Evolutionary conservation across 2,329 filamentous ascomycete genomes (phyloP).

Genomic region (Volutella citrinella): DNA sequence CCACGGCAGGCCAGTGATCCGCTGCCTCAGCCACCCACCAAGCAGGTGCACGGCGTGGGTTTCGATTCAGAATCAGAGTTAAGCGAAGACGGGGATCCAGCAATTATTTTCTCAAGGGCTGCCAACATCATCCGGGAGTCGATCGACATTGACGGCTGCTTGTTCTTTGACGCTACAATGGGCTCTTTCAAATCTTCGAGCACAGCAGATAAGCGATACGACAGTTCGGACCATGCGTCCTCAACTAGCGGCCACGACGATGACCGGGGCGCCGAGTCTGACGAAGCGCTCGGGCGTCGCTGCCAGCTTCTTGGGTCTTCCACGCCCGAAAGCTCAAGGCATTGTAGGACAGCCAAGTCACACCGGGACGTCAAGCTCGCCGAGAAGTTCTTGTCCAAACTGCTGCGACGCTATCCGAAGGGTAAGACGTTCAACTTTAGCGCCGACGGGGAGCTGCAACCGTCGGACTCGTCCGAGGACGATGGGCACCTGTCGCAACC

Average conservation of each 20-base stretch:
- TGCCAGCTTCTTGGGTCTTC: constrained; percentile 40
- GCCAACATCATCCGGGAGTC: constrained; percentile 41
- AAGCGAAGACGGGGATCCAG: too few relatives aligned
- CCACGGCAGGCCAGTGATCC: not conserved
- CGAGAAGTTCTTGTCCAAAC: constrained; percentile 36
- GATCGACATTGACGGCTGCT: constrained; percentile 37
- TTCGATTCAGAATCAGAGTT: not conserved
- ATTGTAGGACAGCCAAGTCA: constrained; percentile 24
- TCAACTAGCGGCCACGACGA: constrained; percentile 22
- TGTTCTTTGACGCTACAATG: constrained; percentile 33
- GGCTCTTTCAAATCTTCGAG: constrained; percentile 11
- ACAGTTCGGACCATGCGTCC: too few relatives aligned
- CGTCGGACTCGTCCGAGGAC: constrained; percentile 27
- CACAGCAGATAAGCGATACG: constrained; percentile 8
- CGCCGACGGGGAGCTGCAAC: constrained; percentile 32
- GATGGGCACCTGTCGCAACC: not conserved
- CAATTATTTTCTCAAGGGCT: constrained; percentile 39
- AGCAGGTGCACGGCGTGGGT: not conserved
- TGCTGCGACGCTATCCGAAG: constrained; percentile 42
- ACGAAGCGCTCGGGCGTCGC: constrained; percentile 2
- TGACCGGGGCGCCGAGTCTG: not conserved
- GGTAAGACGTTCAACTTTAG: constrained; percentile 47
- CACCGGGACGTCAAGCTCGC: constrained; percentile 26
- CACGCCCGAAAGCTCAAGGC: constrained; percentile 29
- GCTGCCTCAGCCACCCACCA: not conserved